A percentile compares a stretch with the other conserved stretches of the same genome.
Conservation (phyloP, 2,329 filamentous ascomycete genomes). For the Bipolaris victoriae region DNA sequence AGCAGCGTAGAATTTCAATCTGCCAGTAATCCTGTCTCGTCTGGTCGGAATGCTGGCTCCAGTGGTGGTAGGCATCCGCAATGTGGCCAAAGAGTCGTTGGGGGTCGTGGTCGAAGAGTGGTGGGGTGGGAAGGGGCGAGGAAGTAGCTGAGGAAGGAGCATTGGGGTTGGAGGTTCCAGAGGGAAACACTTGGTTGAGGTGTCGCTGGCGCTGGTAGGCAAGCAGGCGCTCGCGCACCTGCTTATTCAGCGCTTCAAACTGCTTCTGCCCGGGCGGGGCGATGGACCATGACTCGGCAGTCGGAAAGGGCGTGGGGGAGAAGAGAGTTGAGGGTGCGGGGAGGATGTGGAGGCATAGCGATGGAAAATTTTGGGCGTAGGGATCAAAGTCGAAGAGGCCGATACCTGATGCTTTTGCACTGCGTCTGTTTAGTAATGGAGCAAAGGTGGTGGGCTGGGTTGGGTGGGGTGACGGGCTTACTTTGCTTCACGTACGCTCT, state of each 20-base stretch:
- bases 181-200: constrained; percentile 44
- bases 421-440: constrained; percentile 28
- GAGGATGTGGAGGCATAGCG: constrained; percentile 81
- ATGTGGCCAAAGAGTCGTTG: constrained; percentile 76
- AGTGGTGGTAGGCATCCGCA: constrained; percentile 76
- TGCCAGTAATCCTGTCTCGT: constrained; percentile 55
- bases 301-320: constrained; percentile 78
- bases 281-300: constrained; percentile 80
- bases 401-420: constrained; percentile 52
- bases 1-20: constrained; percentile 55
- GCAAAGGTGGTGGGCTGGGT: neutral
- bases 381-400: constrained; percentile 80
- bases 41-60: constrained; percentile 68
- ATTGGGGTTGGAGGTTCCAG: constrained; percentile 29
- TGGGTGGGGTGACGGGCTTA: constrained; percentile 47
- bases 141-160: constrained; percentile 34
- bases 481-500: constrained; percentile 83
- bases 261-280: constrained; percentile 75
- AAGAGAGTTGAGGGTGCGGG: constrained; percentile 82
- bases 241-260: constrained; percentile 71
- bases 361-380: constrained; percentile 82
- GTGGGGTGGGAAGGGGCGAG: constrained; percentile 47
- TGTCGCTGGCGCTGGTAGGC: constrained; percentile 44
- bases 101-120: constrained; percentile 64
- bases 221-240: constrained; percentile 69